Evolutionary conservation across 2,329 filamentous ascomycete species (phyloP).

Genomic region (Fonsecaea multimorphosa): DNA sequence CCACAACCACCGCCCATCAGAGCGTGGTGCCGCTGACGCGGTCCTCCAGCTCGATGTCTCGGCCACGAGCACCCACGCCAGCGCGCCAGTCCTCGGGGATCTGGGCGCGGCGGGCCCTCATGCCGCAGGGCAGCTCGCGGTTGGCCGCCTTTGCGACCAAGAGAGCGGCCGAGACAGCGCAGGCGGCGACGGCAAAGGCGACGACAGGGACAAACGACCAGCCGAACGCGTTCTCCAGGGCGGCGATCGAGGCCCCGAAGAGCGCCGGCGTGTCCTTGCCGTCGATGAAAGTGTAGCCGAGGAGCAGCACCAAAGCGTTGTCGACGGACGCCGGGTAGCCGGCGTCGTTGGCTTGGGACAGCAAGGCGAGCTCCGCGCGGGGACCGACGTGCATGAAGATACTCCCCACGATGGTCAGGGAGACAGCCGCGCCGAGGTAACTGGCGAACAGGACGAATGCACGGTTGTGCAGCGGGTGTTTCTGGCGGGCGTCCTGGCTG

Average conservation of each 20-base stretch:
- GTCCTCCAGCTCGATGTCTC: slow-evolving; percentile 3
- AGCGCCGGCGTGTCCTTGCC: slow-evolving; percentile 10
- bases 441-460: slow-evolving; percentile 28
- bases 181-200: slow-evolving; percentile 10
- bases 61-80: neutral
- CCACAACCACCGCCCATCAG: neutral
- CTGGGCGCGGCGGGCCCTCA: slow-evolving; percentile 8
- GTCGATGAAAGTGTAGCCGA: slow-evolving; percentile 30
- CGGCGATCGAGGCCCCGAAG: neutral
- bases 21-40: slow-evolving; percentile 1
- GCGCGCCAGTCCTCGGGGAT: slow-evolving; percentile 4
- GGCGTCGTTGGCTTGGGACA: neutral
- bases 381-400: slow-evolving; percentile 34
- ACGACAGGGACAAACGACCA: neutral
- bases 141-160: slow-evolving; percentile 16
- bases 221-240: neutral
- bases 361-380: slow-evolving; percentile 10
- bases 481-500: slow-evolving; percentile 9
- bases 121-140: slow-evolving; percentile 8
- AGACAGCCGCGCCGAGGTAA: slow-evolving; percentile 28
- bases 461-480: slow-evolving; percentile 32
- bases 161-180: slow-evolving; percentile 5
- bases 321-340: slow-evolving; percentile 12
- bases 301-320: slow-evolving; percentile 27
- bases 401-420: slow-evolving; percentile 23